Conservation (phyloP, 169 alveolate species). For the Pseudocohnilembus persalinus region DNA sequence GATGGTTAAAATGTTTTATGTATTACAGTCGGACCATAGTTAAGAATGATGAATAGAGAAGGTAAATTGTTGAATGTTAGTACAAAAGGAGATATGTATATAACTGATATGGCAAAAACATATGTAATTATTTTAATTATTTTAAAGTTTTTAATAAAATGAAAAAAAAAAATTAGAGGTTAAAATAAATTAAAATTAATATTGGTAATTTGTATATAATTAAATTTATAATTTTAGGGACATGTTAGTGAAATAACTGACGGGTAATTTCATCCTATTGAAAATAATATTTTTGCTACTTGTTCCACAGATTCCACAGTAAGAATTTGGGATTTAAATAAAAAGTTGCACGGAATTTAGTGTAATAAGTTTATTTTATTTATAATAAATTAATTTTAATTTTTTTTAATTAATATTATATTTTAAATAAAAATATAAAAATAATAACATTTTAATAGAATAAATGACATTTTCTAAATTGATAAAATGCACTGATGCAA, state of each 20-base stretch:
- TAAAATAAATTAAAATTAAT: too few species aligned
- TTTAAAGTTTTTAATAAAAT: too few species aligned
- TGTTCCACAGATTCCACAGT: constrained; percentile 45
- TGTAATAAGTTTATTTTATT: too few species aligned
- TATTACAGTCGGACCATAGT: constrained; percentile 36
- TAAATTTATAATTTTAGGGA: not conserved
- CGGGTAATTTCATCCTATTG: constrained; percentile 48
- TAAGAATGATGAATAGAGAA: constrained; percentile 38
- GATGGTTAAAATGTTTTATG: constrained; percentile 38
- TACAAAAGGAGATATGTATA: constrained; percentile 52
- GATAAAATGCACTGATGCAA: constrained; percentile 17
- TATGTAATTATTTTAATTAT: constrained; percentile 4
- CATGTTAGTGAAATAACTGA: constrained; percentile 34
- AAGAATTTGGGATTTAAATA: constrained; percentile 47
- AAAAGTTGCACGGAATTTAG: constrained; percentile 39
- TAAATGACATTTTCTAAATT: constrained; percentile 12
- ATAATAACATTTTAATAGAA: not conserved
- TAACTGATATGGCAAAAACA: constrained; percentile 42
- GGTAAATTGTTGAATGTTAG: constrained; percentile 32
- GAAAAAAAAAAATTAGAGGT: too few species aligned
- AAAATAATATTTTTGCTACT: constrained; percentile 38
- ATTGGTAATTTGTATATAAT: too few species aligned
- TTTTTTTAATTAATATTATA: too few species aligned
- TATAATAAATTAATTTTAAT: too few species aligned
- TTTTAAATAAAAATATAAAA: too few species aligned